A percentile compares a stretch with the other conserved stretches of the same genome.
Evolutionary conservation across 2,329 filamentous ascomycete species (phyloP).

Genomic region (Alternaria consortialis): DNA sequence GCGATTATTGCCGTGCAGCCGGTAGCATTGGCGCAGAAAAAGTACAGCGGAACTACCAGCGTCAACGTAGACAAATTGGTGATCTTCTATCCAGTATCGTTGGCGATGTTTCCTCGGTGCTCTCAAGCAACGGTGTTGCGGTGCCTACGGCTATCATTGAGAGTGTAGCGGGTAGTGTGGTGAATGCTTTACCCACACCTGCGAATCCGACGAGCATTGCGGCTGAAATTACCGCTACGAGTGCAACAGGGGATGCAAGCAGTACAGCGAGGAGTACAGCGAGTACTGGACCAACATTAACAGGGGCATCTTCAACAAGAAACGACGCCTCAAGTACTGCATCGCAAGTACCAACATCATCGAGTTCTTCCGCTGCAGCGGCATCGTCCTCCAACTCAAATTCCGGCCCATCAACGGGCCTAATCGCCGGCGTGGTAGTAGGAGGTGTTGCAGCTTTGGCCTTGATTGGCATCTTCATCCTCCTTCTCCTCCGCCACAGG

Average conservation of each 20-base stretch:
- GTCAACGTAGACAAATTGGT: slow-evolving; percentile 18
- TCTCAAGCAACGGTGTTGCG: slow-evolving; percentile 12
- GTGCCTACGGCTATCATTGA: slow-evolving; percentile 11
- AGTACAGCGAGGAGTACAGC: background rate
- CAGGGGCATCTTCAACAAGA: slow-evolving; percentile 1
- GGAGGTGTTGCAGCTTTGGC: slow-evolving; percentile 20
- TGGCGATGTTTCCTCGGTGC: slow-evolving; percentile 17
- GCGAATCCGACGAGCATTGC: slow-evolving; percentile 7
- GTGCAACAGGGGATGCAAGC: background rate
- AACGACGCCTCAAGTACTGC: background rate
- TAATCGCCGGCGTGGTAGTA: slow-evolving; percentile 23
- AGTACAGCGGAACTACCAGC: slow-evolving; percentile 11
- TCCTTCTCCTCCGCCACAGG: slow-evolving; percentile 19
- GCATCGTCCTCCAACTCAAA: slow-evolving; percentile 5
- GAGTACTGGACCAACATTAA: background rate
- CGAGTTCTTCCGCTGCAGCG: slow-evolving; percentile 3
- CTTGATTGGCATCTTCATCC: slow-evolving; percentile 20
- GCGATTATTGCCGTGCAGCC: slow-evolving; percentile 15
- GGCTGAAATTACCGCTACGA: slow-evolving; percentile 1
- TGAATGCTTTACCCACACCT: slow-evolving; percentile 2
- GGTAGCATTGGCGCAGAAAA: slow-evolving; percentile 10
- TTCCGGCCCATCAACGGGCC: slow-evolving; percentile 10
- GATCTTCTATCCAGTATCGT: slow-evolving; percentile 19
- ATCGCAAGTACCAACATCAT: background rate
- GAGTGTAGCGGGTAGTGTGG: slow-evolving; percentile 6